Evolutionary conservation across 2,329 filamentous ascomycete species (phyloP).

Genomic region (Apiospora aurea): DNA sequence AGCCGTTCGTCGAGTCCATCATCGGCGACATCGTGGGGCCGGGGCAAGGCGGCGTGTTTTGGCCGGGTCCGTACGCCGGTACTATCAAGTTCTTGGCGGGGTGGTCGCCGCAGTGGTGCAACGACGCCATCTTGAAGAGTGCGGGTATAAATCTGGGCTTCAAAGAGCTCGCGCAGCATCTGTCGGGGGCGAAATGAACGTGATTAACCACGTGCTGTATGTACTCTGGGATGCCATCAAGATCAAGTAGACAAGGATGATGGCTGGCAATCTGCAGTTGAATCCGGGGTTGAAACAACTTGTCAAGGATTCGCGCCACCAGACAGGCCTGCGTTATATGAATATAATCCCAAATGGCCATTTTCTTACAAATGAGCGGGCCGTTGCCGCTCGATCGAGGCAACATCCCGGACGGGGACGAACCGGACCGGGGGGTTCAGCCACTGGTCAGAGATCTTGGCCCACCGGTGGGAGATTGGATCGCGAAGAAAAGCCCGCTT

Average conservation of each 20-base stretch:
- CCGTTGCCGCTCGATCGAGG: background rate
- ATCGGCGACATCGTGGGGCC: slow-evolving; percentile 30
- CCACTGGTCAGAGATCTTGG: background rate
- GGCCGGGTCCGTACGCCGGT: slow-evolving; percentile 31
- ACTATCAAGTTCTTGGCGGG: slow-evolving; percentile 17
- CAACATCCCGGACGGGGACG: background rate
- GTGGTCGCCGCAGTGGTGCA: background rate
- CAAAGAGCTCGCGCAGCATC: background rate
- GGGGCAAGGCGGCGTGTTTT: slow-evolving; percentile 27
- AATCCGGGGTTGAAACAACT: background rate
- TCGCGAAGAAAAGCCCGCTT: background rate
- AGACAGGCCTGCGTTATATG: background rate
- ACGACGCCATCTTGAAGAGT: background rate
- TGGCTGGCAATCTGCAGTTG: background rate
- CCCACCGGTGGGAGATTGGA: background rate
- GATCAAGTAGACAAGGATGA: background rate
- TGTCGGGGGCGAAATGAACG: background rate
- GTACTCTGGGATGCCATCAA: background rate
- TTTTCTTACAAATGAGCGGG: background rate
- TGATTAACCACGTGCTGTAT: background rate
- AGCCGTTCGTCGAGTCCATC: slow-evolving; percentile 29
- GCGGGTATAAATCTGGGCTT: background rate
- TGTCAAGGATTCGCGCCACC: background rate
- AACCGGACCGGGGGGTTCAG: background rate
- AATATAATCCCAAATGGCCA: background rate